A percentile compares a stretch with the other conserved stretches of the same genome.
Conservation (phyloP, 768 basidiomycete genomes). For the Amanita muscaria region DNA sequence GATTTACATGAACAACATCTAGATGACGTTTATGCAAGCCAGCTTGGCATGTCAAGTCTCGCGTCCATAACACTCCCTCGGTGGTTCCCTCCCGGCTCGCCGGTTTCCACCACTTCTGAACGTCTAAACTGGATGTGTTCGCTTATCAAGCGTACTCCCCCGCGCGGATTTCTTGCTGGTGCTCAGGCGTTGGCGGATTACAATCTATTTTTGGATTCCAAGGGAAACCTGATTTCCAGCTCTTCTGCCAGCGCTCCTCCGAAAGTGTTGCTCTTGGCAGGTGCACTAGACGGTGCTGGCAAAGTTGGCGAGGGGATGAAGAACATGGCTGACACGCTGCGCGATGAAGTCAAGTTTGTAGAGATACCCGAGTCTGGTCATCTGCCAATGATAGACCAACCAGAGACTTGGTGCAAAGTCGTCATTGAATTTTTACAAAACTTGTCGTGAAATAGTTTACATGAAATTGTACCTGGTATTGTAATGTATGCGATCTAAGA, state of each 20-base stretch:
- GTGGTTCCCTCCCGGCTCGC: constrained; percentile 39
- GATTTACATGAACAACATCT: constrained; percentile 6
- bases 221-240: background rate
- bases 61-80: constrained; percentile 33
- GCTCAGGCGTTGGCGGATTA: constrained; percentile 38
- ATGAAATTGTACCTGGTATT: background rate
- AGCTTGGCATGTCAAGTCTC: constrained; percentile 33
- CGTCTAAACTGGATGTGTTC: constrained; percentile 22
- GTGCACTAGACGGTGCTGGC: constrained; percentile 39
- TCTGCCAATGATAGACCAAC: constrained; percentile 45
- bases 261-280: constrained; percentile 35
- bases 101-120: constrained; percentile 8
- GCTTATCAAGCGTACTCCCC: constrained; percentile 32
- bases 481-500: too few relatives aligned
- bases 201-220: constrained; percentile 21
- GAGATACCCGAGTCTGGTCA: constrained; percentile 34
- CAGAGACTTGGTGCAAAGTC: constrained; percentile 30
- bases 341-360: constrained; percentile 17
- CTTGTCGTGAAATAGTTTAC: background rate
- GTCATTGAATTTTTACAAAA: constrained; percentile 19
- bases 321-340: constrained; percentile 19
- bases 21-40: constrained; percentile 10
- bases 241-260: constrained; percentile 14
- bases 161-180: constrained; percentile 37
- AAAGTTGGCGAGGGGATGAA: constrained; percentile 33